Conservation (phyloP, 345 rosid species). For the Kernera saxatilis region DNA sequence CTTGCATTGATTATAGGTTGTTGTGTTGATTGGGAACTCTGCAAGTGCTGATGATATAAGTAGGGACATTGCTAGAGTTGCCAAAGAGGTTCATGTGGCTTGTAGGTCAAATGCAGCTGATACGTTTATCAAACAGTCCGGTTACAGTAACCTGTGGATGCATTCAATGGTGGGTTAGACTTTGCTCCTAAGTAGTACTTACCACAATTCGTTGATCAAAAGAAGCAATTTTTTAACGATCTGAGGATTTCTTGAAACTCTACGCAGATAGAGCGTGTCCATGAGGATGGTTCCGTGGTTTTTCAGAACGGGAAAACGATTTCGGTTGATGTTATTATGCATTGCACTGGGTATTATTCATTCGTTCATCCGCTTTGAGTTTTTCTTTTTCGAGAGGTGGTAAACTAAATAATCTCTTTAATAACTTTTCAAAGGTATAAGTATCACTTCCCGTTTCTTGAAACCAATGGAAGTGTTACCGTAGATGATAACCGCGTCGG, state of each 20-base stretch:
- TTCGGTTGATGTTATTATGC: conserved; percentile 58
- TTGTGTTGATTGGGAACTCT: conserved; percentile 63
- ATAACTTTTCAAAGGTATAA: conserved; percentile 50
- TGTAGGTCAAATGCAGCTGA: conserved; percentile 49
- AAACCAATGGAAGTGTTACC: conserved; percentile 55
- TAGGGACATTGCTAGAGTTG: conserved; percentile 55
- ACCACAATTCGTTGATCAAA: background rate
- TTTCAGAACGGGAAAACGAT: conserved; percentile 50
- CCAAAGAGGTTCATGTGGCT: conserved; percentile 81
- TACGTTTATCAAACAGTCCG: conserved; percentile 37
- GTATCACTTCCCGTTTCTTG: conserved; percentile 88
- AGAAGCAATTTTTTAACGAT: background rate
- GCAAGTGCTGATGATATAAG: conserved; percentile 71
- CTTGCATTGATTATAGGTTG: conserved; percentile 40
- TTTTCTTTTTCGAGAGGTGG: background rate
- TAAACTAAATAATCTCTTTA: background rate
- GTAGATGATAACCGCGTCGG: conserved; percentile 77
- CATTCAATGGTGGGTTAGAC: conserved; percentile 75
- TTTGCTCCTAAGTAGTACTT: background rate
- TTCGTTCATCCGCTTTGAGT: background rate
- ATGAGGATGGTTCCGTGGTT: conserved; percentile 55
- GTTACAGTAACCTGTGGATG: conserved; percentile 55
- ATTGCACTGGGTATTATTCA: conserved; percentile 65
- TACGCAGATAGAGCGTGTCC: conserved; percentile 56
- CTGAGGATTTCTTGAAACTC: background rate